These are phyloP conservation scores for Coemansia sp. DNA, from an alignment of 192 early-diverging fungal species.

Conservation along the genomic window DNA sequence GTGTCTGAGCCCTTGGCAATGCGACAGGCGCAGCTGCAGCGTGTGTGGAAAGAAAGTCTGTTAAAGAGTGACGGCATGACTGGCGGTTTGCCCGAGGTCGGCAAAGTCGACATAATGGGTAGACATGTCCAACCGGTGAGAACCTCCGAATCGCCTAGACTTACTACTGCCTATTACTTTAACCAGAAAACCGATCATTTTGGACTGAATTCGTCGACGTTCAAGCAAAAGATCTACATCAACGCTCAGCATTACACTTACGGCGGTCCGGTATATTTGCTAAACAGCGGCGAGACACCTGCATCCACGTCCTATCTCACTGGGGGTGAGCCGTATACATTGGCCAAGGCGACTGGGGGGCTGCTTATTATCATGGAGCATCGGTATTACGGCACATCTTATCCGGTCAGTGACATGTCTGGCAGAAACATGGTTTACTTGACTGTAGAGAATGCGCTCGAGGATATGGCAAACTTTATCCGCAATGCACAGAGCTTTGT, in stretches of 20 bases:
- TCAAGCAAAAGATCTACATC: constrained; percentile 53
- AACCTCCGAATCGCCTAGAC: neutral
- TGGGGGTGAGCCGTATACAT: constrained; percentile 49
- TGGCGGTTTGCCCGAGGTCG: neutral
- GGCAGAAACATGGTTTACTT: constrained; percentile 52
- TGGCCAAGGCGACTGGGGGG: constrained; percentile 64
- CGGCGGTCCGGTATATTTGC: constrained; percentile 55
- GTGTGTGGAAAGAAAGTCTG: constrained; percentile 35
- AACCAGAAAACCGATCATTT: constrained; percentile 55
- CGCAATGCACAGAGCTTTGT: constrained; percentile 38
- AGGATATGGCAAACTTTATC: constrained; percentile 59
- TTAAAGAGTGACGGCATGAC: neutral
- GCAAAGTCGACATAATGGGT: neutral
- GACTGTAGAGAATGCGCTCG: constrained; percentile 56
- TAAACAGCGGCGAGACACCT: constrained; percentile 57
- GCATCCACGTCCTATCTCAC: constrained; percentile 49
- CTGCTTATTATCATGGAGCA: constrained; percentile 69
- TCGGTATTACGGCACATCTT: constrained; percentile 68
- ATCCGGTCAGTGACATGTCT: constrained; percentile 59
- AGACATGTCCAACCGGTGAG: neutral
- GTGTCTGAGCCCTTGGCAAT: constrained; percentile 6
- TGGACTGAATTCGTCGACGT: constrained; percentile 34
- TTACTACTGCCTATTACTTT: constrained; percentile 34
- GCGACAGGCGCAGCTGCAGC: constrained; percentile 39
- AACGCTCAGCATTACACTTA: constrained; percentile 41